These are phyloP conservation scores for Zygoascus tannicola DNA, from an alignment of 805 yeast species.

Conservation along the genomic window DNA sequence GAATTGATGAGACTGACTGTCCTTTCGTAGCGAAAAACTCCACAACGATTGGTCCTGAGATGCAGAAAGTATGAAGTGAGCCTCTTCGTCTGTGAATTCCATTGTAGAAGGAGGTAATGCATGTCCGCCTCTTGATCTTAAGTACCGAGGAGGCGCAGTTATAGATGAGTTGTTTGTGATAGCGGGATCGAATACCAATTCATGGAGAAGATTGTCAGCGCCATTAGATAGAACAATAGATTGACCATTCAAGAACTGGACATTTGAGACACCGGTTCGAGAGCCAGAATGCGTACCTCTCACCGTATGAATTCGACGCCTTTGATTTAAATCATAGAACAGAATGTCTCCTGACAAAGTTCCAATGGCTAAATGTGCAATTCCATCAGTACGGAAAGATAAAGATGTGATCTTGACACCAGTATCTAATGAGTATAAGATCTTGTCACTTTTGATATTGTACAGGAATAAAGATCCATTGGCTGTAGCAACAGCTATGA, in stretches of 20 bases:
- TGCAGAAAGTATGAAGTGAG: slow-evolving; percentile 80
- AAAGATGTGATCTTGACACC: slow-evolving; percentile 42
- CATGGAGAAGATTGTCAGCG: slow-evolving; percentile 82
- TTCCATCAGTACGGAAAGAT: slow-evolving; percentile 86
- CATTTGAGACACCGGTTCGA: slow-evolving; percentile 69
- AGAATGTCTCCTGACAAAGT: slow-evolving; percentile 71
- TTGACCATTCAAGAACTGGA: slow-evolving; percentile 77
- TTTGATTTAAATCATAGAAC: slow-evolving; percentile 71
- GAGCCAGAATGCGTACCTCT: slow-evolving; percentile 63
- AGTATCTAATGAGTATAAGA: slow-evolving; percentile 38
- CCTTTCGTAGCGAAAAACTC: slow-evolving; percentile 88
- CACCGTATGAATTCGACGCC: slow-evolving; percentile 65
- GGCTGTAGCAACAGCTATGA: slow-evolving; percentile 66
- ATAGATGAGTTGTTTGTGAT: slow-evolving; percentile 47
- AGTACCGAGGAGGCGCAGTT: slow-evolving; percentile 79
- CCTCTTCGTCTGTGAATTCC: slow-evolving; percentile 64
- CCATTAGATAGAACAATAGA: slow-evolving; percentile 85
- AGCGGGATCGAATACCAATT: slow-evolving; percentile 89
- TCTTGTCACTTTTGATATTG: slow-evolving; percentile 57
- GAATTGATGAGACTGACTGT: slow-evolving; percentile 90
- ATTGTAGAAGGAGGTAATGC: slow-evolving; percentile 77
- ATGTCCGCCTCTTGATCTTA: slow-evolving; percentile 97
- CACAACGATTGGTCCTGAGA: slow-evolving; percentile 81
- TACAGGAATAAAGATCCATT: slow-evolving; percentile 57
- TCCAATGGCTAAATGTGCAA: slow-evolving; percentile 73